These are phyloP conservation scores for Colletotrichum australisinense DNA, from an alignment of 2,329 filamentous ascomycete species.

Conservation along the genomic window DNA sequence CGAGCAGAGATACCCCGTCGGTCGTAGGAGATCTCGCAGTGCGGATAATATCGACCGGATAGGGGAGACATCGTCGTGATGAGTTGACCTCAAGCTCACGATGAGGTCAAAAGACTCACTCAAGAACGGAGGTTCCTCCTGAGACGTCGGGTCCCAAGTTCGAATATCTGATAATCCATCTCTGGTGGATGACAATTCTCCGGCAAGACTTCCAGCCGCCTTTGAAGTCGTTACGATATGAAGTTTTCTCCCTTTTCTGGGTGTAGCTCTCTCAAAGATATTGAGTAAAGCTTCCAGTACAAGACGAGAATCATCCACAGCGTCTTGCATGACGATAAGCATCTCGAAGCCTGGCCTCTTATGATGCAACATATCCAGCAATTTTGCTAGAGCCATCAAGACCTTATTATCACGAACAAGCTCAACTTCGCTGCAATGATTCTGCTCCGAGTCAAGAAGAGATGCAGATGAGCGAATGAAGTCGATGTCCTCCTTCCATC, in stretches of 20 bases:
- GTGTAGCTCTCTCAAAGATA: no score
- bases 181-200: no score
- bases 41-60: no score
- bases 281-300: no score
- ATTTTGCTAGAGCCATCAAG: neutral
- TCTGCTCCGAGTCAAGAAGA: neutral
- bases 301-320: neutral
- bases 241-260: neutral
- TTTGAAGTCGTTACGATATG: neutral
- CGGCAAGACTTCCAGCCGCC: neutral
- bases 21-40: no score
- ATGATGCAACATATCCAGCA: neutral
- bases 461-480: neutral
- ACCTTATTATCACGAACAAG: neutral
- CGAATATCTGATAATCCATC: no score
- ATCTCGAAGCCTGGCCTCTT: neutral
- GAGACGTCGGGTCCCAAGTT: no score
- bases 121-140: no score
- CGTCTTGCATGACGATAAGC: neutral
- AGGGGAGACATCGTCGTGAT: no score
- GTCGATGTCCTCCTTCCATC: conserved; percentile 11
- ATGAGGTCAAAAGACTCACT: no score
- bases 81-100: no score
- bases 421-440: neutral
- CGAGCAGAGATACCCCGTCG: no score